phyloP scores from a whole-genome alignment of 2,329 filamentous ascomycete genomes.

The Fusarium musae region DNA sequence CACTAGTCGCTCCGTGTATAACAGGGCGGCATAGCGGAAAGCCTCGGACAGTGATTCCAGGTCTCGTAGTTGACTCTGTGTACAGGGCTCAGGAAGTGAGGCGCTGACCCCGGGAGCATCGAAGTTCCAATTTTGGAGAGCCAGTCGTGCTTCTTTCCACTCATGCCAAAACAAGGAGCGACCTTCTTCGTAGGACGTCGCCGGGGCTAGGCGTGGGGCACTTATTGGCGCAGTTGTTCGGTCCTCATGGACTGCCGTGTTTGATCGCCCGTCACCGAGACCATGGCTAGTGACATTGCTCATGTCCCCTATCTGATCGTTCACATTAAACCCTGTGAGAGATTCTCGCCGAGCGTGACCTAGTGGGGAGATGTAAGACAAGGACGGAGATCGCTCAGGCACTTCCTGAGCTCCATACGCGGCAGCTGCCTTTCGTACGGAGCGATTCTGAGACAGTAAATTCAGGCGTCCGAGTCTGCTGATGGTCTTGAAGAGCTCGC shows the following conservation, averaged over 20 bases:
- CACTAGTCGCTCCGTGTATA: conserved; percentile 90
- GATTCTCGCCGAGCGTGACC: conserved; percentile 56
- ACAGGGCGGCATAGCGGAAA: conserved; percentile 87
- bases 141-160: conserved; percentile 82
- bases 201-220: conserved; percentile 51
- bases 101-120: conserved; percentile 63
- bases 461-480: conserved; percentile 86
- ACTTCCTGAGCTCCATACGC: conserved; percentile 25
- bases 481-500: conserved; percentile 86
- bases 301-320: conserved; percentile 45
- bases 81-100: conserved; percentile 61
- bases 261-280: conserved; percentile 76
- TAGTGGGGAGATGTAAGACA: conserved; percentile 53
- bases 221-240: conserved; percentile 60
- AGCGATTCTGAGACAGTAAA: conserved; percentile 77
- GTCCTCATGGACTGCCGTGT: conserved; percentile 65
- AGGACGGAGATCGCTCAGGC: conserved; percentile 50
- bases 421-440: conserved; percentile 56
- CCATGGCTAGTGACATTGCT: conserved; percentile 61
- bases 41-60: conserved; percentile 86
- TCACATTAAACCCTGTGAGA: conserved; percentile 36
- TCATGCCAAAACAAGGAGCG: conserved; percentile 81
- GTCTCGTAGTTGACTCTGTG: conserved; percentile 74
- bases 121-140: conserved; percentile 85
- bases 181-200: conserved; percentile 66